A percentile compares a stretch with the other conserved stretches of the same genome.
Evolutionary conservation across 306 rosid species (phyloP).

Genomic region (Datisca glomerata): DNA sequence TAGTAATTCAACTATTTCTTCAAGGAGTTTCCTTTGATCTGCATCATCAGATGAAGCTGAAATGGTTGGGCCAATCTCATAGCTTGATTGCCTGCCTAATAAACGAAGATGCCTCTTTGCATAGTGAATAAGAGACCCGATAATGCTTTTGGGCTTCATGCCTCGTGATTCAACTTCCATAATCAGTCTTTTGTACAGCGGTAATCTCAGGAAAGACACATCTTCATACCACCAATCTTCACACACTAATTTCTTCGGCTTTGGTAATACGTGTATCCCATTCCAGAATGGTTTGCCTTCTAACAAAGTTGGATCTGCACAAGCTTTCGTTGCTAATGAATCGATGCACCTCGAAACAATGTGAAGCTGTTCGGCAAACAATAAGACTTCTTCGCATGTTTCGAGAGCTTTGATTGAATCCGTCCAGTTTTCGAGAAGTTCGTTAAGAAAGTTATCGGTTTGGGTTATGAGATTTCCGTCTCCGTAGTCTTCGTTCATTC

Average conservation of each 20-base stretch:
- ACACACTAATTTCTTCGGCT: constrained; percentile 21
- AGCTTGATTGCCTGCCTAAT: constrained; percentile 42
- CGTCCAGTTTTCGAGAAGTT: constrained; percentile 55
- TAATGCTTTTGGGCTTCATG: constrained; percentile 45
- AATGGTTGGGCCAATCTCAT: constrained; percentile 23
- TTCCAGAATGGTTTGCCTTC: constrained; percentile 51
- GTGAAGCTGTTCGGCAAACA: constrained; percentile 72
- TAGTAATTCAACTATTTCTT: constrained; percentile 58
- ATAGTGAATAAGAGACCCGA: constrained; percentile 62
- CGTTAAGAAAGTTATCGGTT: constrained; percentile 54
- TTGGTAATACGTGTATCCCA: constrained; percentile 37
- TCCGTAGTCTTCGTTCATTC: constrained; percentile 68
- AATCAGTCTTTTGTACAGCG: constrained; percentile 52
- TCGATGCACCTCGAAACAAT: constrained; percentile 60
- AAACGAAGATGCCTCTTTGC: constrained; percentile 56
- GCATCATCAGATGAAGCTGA: constrained; percentile 41
- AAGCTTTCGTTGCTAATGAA: constrained; percentile 62
- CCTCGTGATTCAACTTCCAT: constrained; percentile 40
- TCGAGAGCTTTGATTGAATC: constrained; percentile 67
- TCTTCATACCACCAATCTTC: constrained; percentile 97
- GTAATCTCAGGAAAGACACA: constrained; percentile 38
- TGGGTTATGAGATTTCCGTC: constrained; percentile 58
- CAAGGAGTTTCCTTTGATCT: constrained; percentile 63
- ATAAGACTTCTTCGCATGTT: constrained; percentile 56
- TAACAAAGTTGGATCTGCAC: constrained; percentile 53